A percentile compares a stretch with the other conserved stretches of the same genome.
Evolutionary conservation across 2,329 filamentous ascomycete species (phyloP).

Genomic region (Xylariaceae sp.): DNA sequence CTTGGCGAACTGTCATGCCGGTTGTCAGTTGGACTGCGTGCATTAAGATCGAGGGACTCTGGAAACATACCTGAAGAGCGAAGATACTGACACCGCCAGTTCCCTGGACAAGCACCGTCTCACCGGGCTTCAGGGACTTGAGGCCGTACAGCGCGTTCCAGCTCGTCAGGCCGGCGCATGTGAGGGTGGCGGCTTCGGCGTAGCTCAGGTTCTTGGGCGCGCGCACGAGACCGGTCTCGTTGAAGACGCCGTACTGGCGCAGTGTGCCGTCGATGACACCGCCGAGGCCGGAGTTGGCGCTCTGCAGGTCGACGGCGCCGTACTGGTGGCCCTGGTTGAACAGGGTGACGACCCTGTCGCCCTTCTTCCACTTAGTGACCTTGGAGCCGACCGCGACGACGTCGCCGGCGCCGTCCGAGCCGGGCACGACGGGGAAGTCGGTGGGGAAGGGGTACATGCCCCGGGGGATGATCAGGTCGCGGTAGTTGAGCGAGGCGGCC

Average conservation of each 20-base stretch:
- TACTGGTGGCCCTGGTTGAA: conserved; percentile 53
- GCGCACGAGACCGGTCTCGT: conserved; percentile 61
- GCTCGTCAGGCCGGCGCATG: conserved; percentile 57
- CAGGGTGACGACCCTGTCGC: conserved; percentile 53
- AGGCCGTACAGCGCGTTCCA: conserved; percentile 63
- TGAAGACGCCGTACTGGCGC: conserved; percentile 61
- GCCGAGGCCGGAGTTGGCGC: conserved; percentile 55
- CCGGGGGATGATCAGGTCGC: conserved; percentile 46
- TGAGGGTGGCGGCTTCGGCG: conserved; percentile 50
- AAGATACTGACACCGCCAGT: conserved; percentile 65
- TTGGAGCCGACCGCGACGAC: conserved; percentile 46
- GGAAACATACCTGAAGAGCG: conserved; percentile 42
- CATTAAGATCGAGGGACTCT: background rate
- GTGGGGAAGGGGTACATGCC: conserved; percentile 43
- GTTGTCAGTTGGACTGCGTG: conserved; percentile 2
- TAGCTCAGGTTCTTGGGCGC: conserved; percentile 51
- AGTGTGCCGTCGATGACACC: conserved; percentile 63
- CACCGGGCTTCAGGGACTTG: conserved; percentile 46
- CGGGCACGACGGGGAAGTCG: conserved; percentile 41
- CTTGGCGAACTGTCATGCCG: conserved; percentile 39
- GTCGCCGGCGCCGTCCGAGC: conserved; percentile 50
- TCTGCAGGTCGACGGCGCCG: conserved; percentile 33
- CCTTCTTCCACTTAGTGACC: conserved; percentile 43
- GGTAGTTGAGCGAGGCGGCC: conserved; percentile 50
- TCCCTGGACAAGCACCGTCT: conserved; percentile 61